Conservation (phyloP, 805 yeast species). For the Soucietia sequanensis region DNA sequence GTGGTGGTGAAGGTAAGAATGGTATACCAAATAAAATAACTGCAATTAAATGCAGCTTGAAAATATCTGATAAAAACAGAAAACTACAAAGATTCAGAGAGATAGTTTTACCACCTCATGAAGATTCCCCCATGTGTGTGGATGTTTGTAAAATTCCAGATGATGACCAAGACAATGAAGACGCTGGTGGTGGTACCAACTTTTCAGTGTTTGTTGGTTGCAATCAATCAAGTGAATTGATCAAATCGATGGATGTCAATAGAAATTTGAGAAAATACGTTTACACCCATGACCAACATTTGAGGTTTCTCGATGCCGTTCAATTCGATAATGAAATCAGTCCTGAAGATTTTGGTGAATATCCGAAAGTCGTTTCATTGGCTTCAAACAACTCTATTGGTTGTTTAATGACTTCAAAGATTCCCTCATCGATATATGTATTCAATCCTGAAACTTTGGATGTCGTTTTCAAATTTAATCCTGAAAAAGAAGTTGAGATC, state of each 20-base stretch:
- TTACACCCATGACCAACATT: constrained; percentile 54
- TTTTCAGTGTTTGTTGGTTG: constrained; percentile 67
- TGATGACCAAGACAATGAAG: constrained; percentile 9
- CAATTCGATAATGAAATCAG: constrained; percentile 51
- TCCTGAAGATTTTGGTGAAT: constrained; percentile 44
- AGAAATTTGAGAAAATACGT: constrained; percentile 70
- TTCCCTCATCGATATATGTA: constrained; percentile 62
- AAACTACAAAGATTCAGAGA: constrained; percentile 61
- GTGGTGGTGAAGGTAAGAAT: constrained; percentile 92
- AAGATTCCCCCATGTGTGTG: constrained; percentile 86
- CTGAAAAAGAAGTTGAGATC: constrained; percentile 47
- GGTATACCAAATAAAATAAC: constrained; percentile 85
- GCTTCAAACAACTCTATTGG: constrained; percentile 62
- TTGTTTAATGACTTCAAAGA: constrained; percentile 64
- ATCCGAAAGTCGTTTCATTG: constrained; percentile 60
- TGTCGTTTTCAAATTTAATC: constrained; percentile 51
- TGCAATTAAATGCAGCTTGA: constrained; percentile 57
- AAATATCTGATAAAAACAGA: constrained; percentile 39
- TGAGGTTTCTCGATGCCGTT: constrained; percentile 57
- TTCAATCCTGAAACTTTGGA: constrained; percentile 57
- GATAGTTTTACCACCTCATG: constrained; percentile 55
- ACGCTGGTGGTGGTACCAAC: constrained; percentile 21
- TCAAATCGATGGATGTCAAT: constrained; percentile 57
- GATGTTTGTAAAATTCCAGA: constrained; percentile 44
- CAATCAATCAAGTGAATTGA: constrained; percentile 62